These are phyloP conservation scores for Plenodomus tracheiphilus DNA, from an alignment of 2,329 filamentous ascomycete genomes.

Conservation along the genomic window DNA sequence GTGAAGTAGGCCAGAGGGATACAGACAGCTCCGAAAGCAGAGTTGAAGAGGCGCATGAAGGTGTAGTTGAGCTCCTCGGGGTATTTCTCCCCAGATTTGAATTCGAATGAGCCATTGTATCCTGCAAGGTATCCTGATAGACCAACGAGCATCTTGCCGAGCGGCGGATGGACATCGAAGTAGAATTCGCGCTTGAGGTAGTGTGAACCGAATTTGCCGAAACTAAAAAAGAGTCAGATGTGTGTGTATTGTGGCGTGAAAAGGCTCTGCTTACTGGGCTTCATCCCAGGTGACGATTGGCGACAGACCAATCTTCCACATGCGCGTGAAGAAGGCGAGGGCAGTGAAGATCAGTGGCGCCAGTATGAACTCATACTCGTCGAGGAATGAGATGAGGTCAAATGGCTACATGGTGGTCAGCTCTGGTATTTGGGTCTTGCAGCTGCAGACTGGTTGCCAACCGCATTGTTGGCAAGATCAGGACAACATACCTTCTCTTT, in stretches of 20 bases:
- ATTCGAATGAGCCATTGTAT: constrained; percentile 99
- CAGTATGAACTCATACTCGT: constrained; percentile 64
- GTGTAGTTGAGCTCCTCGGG: constrained; percentile 93
- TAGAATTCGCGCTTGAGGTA: constrained; percentile 99
- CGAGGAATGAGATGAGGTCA: constrained; percentile 65
- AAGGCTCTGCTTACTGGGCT: constrained; percentile 62
- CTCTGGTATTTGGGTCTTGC: constrained; percentile 1
- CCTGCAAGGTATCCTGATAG: constrained; percentile 94
- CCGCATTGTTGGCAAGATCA: neutral
- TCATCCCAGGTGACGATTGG: constrained; percentile 77
- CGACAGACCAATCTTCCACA: constrained; percentile 70
- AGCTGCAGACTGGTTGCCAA: constrained; percentile 5
- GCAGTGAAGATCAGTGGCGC: constrained; percentile 66
- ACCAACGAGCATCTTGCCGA: constrained; percentile 98
- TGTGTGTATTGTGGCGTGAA: neutral
- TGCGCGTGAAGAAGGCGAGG: constrained; percentile 66
- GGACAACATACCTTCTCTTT: constrained; percentile 50
- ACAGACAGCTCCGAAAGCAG: constrained; percentile 88
- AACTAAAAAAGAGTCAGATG: constrained; percentile 56
- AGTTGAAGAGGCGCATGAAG: constrained; percentile 98
- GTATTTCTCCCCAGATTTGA: constrained; percentile 97
- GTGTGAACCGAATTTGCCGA: constrained; percentile 97
- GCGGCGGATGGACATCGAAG: constrained; percentile 93
- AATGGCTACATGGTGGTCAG: constrained; percentile 45
- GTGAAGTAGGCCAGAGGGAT: constrained; percentile 95